phyloP scores from a whole-genome alignment of 345 rosid species.

The Lenwebbia sp. region DNA sequence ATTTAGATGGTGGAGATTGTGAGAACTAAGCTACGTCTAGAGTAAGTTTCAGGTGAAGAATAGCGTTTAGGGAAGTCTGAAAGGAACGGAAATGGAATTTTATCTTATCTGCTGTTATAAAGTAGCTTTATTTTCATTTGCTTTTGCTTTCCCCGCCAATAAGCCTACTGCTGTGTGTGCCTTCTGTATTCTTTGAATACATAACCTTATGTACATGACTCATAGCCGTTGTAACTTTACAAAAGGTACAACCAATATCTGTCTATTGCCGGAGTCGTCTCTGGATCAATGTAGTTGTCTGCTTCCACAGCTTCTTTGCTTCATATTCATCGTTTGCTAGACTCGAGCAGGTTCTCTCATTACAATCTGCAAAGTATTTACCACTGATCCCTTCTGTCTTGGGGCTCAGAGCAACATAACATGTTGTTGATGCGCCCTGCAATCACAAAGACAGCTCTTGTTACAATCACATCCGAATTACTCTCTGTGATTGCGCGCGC shows the following conservation, averaged over 20 bases:
- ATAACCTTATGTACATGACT: slow-evolving; percentile 5
- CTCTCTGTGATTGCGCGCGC: background rate
- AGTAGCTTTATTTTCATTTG: background rate
- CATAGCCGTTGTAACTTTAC: background rate
- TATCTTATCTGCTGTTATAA: background rate
- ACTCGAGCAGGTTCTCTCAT: slow-evolving; percentile 60
- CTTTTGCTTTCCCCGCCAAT: background rate
- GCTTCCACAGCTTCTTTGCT: slow-evolving; percentile 54
- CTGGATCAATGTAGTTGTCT: slow-evolving; percentile 41
- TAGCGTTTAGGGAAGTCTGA: background rate
- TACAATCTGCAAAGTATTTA: slow-evolving; percentile 83
- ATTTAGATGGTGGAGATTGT: background rate
- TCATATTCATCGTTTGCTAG: slow-evolving; percentile 59
- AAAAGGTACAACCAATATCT: background rate
- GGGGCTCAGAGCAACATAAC: slow-evolving; percentile 80
- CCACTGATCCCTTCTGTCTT: slow-evolving; percentile 47
- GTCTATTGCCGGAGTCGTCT: slow-evolving; percentile 15
- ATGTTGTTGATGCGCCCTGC: slow-evolving; percentile 95
- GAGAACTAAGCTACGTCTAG: background rate
- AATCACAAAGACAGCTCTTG: background rate
- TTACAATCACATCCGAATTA: background rate
- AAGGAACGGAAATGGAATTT: background rate
- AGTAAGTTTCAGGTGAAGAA: background rate
- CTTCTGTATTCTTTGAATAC: background rate
- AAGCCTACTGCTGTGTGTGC: background rate